Evolutionary conservation across 192 early-diverging fungal genomes (phyloP), one percentile per base, ranked within the genome.

Genomic region (Rhizophlyctis rosea): DNA sequence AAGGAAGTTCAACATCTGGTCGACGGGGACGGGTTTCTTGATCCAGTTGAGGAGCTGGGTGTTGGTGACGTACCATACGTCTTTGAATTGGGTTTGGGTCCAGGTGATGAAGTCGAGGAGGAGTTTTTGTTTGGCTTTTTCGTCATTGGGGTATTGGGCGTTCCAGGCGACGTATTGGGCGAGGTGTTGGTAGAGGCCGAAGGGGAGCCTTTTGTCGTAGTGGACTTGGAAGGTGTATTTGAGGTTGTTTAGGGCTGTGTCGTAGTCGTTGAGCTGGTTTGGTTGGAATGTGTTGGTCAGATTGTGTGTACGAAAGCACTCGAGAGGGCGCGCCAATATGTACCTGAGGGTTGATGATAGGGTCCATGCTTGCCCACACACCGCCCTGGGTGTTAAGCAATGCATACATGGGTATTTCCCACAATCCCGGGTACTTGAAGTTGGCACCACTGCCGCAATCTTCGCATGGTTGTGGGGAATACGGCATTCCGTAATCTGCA

Each of bases 41-140:
- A 75, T 71, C 74, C 74, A 75, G 2, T 34, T 28, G n/a, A 75
- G 49, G 21, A 75, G 64, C 54, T 75, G 68, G 56, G 61, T 58
- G 54, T 75, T 75, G 21, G 44, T 68, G 3, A 75, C 61, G 1
- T 31, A 75, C 33, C 59, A 75, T 0, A 75, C 74, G 28, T 73
- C 71, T n/a, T 62, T 47, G 29, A 28, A 16, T 50, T 61, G 57
- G 50, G 48, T 74, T 35, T 35, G 23, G 27, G 62, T 58, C 67
- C 68, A 74, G 23, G 50, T 4, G 2, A 70, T 29, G 39, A 74
- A 74, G 18, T 51, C 61, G 4, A 47, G 48, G 55, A 62, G 55
- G 4, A 33, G n/a, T 0, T 33, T 24, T 4, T 59, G 4, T 25
- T 55, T 36, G 21, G 47, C 48, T 11, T 54, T 59, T 47, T 44